These are phyloP conservation scores for Crucibulum laeve DNA, from an alignment of 768 basidiomycete species.

Conservation along the genomic window DNA sequence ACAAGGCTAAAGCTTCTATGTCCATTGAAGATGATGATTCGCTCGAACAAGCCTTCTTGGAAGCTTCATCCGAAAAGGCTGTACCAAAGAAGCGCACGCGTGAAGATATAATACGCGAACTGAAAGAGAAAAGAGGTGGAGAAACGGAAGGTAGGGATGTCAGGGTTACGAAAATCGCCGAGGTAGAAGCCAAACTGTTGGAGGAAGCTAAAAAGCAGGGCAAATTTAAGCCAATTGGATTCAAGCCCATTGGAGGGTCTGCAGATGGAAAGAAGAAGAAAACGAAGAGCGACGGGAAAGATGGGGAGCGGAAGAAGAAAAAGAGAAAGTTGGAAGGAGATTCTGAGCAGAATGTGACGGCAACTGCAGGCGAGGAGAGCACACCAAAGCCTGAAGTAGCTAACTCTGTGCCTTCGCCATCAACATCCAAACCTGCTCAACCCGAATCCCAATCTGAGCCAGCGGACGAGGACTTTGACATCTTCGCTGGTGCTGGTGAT, in stretches of 20 bases:
- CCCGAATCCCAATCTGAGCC: conserved; percentile 30
- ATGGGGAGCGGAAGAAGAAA: conserved; percentile 57
- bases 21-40: conserved; percentile 71
- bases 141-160: conserved; percentile 19
- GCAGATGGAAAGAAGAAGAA: conserved; percentile 51
- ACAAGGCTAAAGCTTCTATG: conserved; percentile 57
- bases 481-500: conserved; percentile 82
- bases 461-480: conserved; percentile 67
- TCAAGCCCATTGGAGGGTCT: conserved; percentile 52
- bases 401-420: conserved; percentile 15
- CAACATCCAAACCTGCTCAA: conserved; percentile 3
- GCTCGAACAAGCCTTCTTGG: conserved; percentile 71
- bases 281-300: conserved; percentile 33
- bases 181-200: conserved; percentile 26
- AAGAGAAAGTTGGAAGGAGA: conserved; percentile 39
- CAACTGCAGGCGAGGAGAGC: conserved; percentile 2
- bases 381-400: conserved; percentile 10
- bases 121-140: conserved; percentile 61
- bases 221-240: conserved; percentile 59
- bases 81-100: conserved; percentile 65
- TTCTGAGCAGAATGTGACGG: conserved; percentile 15
- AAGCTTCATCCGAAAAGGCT: conserved; percentile 25
- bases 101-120: conserved; percentile 68
- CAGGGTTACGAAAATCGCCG: conserved; percentile 10
- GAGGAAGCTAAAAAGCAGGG: conserved; percentile 45